phyloP scores from a whole-genome alignment of 768 basidiomycete genomes.

The Pleurotus eryngii region DNA sequence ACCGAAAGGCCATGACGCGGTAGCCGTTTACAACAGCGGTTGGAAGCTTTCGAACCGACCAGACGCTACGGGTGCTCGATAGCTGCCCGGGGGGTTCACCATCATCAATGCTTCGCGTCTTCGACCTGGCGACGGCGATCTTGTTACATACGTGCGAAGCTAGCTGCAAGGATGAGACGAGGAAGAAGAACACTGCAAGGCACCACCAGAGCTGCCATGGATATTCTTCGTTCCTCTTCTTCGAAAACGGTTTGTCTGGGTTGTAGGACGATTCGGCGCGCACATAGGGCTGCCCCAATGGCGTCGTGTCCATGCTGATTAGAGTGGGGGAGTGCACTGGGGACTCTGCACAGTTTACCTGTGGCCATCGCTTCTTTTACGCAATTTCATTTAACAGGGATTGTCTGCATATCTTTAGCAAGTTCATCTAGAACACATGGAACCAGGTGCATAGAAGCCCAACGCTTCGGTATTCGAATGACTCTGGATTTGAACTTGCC shows the following conservation, averaged over 20 bases:
- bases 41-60: constrained; percentile 10
- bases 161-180: neutral
- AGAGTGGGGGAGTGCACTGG: too few relatives aligned
- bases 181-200: constrained; percentile 1
- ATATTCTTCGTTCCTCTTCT: neutral
- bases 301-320: too few relatives aligned
- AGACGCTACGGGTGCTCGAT: neutral
- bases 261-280: neutral
- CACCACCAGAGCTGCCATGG: constrained; percentile 5
- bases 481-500: too few relatives aligned
- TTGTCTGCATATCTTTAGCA: neutral
- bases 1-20: constrained; percentile 17
- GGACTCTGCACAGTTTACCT: too few relatives aligned
- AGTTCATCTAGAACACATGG: neutral
- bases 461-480: too few relatives aligned
- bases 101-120: neutral
- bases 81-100: neutral
- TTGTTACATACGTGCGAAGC: neutral
- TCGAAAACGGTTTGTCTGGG: neutral
- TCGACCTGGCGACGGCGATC: neutral
- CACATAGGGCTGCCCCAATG: too few relatives aligned
- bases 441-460: too few relatives aligned
- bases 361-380: too few relatives aligned
- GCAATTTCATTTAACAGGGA: too few relatives aligned
- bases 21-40: constrained; percentile 12